Base-by-base conservation (phyloP, 2,329 filamentous ascomycete genomes). In the Aspergillus hortae region DNA sequence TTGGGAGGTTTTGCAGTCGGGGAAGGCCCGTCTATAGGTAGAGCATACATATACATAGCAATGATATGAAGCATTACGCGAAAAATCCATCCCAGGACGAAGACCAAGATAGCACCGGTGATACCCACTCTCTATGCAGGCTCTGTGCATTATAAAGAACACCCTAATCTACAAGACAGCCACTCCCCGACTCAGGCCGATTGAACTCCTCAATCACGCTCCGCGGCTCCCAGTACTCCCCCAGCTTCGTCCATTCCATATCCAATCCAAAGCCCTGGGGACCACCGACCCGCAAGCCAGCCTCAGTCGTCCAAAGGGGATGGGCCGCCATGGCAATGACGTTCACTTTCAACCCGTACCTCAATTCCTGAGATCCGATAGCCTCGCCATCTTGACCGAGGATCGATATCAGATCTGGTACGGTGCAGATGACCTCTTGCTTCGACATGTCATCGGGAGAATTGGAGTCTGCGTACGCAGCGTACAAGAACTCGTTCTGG, bases 1-100 rank as follows among this genome's bases (percentile, higher is more conserved):
- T 58, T 88, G 84, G 83, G 76, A 80, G 17, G 63, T 58, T 35
- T 62, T 87, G 52, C 70, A 67, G 38, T 61, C 63, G n/a, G 73
- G 74, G 3, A 69, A 59, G 23, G 77, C 75, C 5, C 77, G 73
- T 52, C 62, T 83, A 54, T 42, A 42, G 15, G n/a, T 25, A 35
- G 15, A 25, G 30, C 23, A 23, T 23, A 33, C 7, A 11, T 11
- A 27, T 38, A 47, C 15, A 47, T 38, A 17, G 35, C 14, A 38
- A 38, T 38, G 15, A 7, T 3, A 11, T 6, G 2, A 7, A 38
- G 7, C 11, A 38, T 38, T 38, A n/a, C 10, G 27, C 10, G 7
- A 30, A 30, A 1, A 11, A 30, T 30, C 4, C 27, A 30, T 11
- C 7, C 23, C 1, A 30, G 27, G 7, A 30, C 27, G 9, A 10